A percentile compares a stretch with the other conserved stretches of the same genome.
Conservation (phyloP, 768 basidiomycete species). For the Lactarius tabidus region DNA sequence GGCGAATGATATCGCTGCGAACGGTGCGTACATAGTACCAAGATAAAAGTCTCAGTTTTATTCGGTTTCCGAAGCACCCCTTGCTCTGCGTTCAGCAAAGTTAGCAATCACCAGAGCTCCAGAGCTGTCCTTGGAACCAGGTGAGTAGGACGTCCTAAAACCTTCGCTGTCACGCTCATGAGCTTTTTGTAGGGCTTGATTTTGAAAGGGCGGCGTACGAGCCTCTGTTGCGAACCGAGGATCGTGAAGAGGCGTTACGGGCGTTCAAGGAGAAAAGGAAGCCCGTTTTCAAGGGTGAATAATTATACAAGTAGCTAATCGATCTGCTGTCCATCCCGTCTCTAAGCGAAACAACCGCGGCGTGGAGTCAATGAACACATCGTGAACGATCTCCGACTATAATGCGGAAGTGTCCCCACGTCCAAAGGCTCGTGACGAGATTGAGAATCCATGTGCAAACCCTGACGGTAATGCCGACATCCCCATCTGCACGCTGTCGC, state of each 20-base stretch:
- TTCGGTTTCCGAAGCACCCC: conserved; percentile 52
- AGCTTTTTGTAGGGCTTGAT: conserved; percentile 60
- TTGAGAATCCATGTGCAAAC: conserved; percentile 52
- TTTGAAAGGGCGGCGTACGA: conserved; percentile 88
- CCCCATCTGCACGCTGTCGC: conserved; percentile 50
- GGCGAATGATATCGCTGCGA: conserved; percentile 62
- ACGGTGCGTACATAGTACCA: conserved; percentile 45
- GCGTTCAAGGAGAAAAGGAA: conserved; percentile 84
- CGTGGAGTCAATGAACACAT: neutral
- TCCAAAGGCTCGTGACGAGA: conserved; percentile 43
- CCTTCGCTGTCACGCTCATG: neutral
- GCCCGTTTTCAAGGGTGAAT: conserved; percentile 81
- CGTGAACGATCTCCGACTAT: neutral
- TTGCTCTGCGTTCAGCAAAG: conserved; percentile 86
- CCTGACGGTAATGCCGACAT: conserved; percentile 55
- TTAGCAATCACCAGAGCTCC: conserved; percentile 75
- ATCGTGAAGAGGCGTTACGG: conserved; percentile 76
- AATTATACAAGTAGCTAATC: conserved; percentile 23
- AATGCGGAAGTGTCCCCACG: conserved; percentile 10
- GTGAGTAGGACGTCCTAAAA: conserved; percentile 34
- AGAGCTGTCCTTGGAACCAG: conserved; percentile 76
- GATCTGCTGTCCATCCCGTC: neutral
- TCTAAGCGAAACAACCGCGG: neutral
- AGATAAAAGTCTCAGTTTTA: neutral
- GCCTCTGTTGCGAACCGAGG: conserved; percentile 64